These are phyloP conservation scores for Pulveroboletus sp. DNA, from an alignment of 768 basidiomycete species.

Conservation along the genomic window DNA sequence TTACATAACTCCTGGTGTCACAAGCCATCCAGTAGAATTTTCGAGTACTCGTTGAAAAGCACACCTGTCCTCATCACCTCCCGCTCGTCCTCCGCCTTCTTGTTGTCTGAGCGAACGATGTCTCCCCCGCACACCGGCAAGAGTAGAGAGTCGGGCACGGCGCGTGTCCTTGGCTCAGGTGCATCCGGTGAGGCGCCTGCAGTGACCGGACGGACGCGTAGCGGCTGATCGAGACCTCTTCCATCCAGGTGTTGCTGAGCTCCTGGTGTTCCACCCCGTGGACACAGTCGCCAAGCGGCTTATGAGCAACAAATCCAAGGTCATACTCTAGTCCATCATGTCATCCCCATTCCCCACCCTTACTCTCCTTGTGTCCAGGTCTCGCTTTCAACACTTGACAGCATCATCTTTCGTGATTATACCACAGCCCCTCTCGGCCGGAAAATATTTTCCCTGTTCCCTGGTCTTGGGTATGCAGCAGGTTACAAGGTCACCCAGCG, in stretches of 20 bases:
- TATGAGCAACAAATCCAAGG: conserved; percentile 96
- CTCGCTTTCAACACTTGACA: conserved; percentile 54
- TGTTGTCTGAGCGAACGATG: conserved; percentile 29
- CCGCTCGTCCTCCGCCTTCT: background rate
- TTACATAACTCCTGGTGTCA: conserved; percentile 10
- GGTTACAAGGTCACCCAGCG: conserved; percentile 96
- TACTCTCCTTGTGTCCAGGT: conserved; percentile 39
- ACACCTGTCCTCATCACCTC: background rate
- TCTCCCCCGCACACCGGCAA: conserved; percentile 43
- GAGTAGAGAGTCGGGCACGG: conserved; percentile 80
- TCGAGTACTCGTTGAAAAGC: background rate
- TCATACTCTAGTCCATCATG: conserved; percentile 14
- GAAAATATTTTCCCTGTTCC: conserved; percentile 91
- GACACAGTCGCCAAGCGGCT: conserved; percentile 98
- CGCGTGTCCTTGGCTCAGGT: conserved; percentile 88
- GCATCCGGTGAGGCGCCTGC: conserved; percentile 59
- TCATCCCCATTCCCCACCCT: background rate
- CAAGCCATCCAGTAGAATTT: conserved; percentile 12
- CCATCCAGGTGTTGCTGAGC: conserved; percentile 79
- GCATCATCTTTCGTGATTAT: conserved; percentile 85
- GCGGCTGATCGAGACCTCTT: background rate
- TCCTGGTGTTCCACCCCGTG: conserved; percentile 92
- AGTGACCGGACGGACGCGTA: background rate
- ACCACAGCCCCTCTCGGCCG: conserved; percentile 60
- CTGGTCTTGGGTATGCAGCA: conserved; percentile 95